phyloP scores from a whole-genome alignment of 345 rosid genomes.

The Eutrema japonicum region DNA sequence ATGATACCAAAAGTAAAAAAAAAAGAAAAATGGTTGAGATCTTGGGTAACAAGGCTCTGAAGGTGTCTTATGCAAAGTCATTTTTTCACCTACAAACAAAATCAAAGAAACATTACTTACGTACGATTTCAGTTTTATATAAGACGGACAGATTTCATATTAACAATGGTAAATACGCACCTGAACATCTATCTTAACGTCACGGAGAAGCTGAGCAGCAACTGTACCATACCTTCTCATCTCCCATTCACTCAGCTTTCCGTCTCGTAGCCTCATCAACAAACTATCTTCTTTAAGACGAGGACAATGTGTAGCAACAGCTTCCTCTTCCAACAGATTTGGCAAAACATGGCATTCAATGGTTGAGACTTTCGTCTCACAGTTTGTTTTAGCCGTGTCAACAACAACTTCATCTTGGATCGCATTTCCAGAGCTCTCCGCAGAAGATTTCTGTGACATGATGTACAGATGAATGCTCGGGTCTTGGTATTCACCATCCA shows the following conservation, averaged over 20 bases:
- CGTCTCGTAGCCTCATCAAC: conserved; percentile 46
- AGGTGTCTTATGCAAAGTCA: conserved; percentile 17
- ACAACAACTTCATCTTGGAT: conserved; percentile 38
- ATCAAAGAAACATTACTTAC: not conserved
- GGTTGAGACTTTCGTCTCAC: conserved; percentile 22
- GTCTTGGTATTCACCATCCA: conserved; percentile 83
- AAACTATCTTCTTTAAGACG: conserved; percentile 45
- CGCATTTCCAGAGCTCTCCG: conserved; percentile 36
- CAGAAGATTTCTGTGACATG: conserved; percentile 59
- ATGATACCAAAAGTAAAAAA: not conserved
- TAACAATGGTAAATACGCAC: conserved; percentile 26
- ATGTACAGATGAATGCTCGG: conserved; percentile 86
- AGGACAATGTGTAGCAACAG: conserved; percentile 33
- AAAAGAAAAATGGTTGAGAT: not conserved
- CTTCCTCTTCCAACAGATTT: conserved; percentile 26
- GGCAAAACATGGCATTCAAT: conserved; percentile 31
- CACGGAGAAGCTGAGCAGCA: conserved; percentile 92
- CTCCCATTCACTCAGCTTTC: conserved; percentile 85
- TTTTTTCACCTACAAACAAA: conserved; percentile 40
- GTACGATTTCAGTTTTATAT: not conserved
- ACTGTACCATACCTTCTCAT: conserved; percentile 82
- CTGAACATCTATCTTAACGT: conserved; percentile 57
- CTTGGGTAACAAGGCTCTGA: not conserved
- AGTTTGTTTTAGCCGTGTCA: conserved; percentile 37
- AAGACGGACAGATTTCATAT: not conserved